Base-by-base conservation (phyloP, 2,329 filamentous ascomycete species). In the Fusarium marasasianum region DNA sequence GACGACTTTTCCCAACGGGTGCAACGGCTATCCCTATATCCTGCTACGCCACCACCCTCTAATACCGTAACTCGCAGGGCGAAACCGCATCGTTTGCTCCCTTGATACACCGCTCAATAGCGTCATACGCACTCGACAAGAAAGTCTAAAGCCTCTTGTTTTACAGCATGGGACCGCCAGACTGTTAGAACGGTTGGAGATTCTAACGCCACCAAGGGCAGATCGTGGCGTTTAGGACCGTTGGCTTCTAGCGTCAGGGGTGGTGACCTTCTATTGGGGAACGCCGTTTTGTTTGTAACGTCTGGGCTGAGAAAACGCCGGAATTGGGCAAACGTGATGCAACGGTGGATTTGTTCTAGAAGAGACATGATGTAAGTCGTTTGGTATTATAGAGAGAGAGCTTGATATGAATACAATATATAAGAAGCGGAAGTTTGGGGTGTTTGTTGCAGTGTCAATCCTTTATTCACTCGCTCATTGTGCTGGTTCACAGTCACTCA, bases 221-320 rank as follows among this genome's bases (percentile, higher is more conserved):
- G 62, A 74, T 72, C 57, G 67, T 74, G 71, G 71, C 71, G 71
- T 65, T 56, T 69, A 53, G 47, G 47, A 48, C 58, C 54, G 54
- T 72, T 35, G 43, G 40, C n/a, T 71, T 61, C 59, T 72, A 61
- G 71, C 26, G 62, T 62, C 71, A 74, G 71, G 71, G 67, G 61
- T 13, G 33, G 31, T 72, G 64, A 47, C 55, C 29, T 45, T 58
- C 14, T 37, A 55, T 63, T 57, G 41, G 65, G 50, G 44, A 44
- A 20, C n/a, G 35, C 50, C 67, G 67, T 74, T 74, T 35, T 43
- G 14, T 35, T 56, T 61, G 58, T 43, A 68, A 74, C 67, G 43
- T 72, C 58, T 38, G 33, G 45, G 24, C 38, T 66, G 43, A 61
- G 55, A 45, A 44, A 60, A 55, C 50, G 55, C 71, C 71, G 71